Conservation (phyloP, 2,329 filamentous ascomycete genomes). For the Pseudogymnoascus sp. region DNA sequence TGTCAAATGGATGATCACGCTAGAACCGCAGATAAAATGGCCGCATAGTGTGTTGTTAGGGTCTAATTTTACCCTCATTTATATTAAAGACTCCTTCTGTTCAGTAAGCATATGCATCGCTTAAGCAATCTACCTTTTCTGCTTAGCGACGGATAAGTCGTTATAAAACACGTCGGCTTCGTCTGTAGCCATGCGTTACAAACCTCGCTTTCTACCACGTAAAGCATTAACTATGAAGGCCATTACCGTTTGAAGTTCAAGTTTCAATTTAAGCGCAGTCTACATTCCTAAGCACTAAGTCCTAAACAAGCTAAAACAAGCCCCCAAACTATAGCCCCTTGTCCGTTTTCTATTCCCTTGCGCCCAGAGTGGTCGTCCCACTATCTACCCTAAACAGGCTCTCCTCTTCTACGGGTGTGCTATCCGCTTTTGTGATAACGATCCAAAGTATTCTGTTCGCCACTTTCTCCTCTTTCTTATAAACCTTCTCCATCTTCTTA, state of each 20-base stretch:
- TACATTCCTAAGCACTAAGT: not conserved
- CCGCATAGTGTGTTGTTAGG: no score
- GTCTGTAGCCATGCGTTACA: no score
- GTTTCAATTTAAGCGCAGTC: not conserved
- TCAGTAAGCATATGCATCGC: no score
- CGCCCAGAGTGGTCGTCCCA: not conserved
- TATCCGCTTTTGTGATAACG: constrained; percentile 19
- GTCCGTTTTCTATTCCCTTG: not conserved
- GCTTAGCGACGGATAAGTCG: no score
- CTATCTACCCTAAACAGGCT: constrained; percentile 4
- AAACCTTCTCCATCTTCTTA: constrained; percentile 20
- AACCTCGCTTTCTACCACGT: no score
- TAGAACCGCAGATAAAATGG: no score
- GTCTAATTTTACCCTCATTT: no score
- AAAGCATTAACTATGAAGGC: no score
- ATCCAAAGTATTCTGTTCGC: constrained; percentile 24
- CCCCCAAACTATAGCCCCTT: not conserved
- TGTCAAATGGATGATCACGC: no score
- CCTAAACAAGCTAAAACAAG: constrained; percentile 14
- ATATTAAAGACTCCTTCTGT: no score
- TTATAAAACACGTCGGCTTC: no score
- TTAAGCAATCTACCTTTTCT: no score
- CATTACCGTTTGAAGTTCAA: not conserved
- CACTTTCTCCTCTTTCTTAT: constrained; percentile 21
- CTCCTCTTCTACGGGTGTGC: constrained; percentile 3